phyloP scores from a whole-genome alignment of 202 grass and related monocot genomes.

The Panicum hallii region DNA sequence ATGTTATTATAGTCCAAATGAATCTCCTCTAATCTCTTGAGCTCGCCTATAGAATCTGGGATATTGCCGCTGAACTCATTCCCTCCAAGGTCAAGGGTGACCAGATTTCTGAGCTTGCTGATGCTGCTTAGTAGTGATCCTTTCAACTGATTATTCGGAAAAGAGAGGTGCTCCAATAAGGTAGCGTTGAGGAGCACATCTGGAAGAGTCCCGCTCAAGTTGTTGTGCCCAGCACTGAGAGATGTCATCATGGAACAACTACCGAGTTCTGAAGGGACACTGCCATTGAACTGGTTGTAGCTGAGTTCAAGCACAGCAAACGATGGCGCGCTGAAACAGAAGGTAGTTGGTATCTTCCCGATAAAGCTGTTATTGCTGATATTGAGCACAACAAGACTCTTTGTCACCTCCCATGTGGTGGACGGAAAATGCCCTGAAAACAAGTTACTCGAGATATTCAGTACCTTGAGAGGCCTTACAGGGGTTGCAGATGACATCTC shows the following conservation, averaged over 20 bases:
- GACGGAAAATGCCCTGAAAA: constrained; percentile 40
- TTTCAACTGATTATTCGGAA: constrained; percentile 49
- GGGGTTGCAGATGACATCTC: constrained; percentile 31
- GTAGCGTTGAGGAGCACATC: constrained; percentile 43
- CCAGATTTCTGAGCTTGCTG: constrained; percentile 51
- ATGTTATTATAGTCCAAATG: constrained; percentile 31
- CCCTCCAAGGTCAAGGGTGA: constrained; percentile 53
- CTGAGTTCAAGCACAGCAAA: constrained; percentile 47
- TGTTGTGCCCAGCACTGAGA: constrained; percentile 38
- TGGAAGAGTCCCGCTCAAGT: constrained; percentile 55
- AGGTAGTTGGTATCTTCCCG: constrained; percentile 42
- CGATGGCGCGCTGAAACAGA: constrained; percentile 40
- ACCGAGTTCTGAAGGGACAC: constrained; percentile 37
- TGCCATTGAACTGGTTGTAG: constrained; percentile 57
- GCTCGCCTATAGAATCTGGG: constrained; percentile 31
- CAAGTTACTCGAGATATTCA: constrained; percentile 72
- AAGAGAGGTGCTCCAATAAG: constrained; percentile 41
- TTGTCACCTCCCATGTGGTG: constrained; percentile 32
- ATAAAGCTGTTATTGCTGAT: constrained; percentile 62
- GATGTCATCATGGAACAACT: constrained; percentile 51
- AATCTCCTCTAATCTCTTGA: constrained; percentile 34
- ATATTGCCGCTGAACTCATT: constrained; percentile 49
- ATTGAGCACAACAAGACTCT: constrained; percentile 45
- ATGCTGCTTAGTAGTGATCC: constrained; percentile 44
- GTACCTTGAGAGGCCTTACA: constrained; percentile 39